phyloP scores from a whole-genome alignment of 225 moss, liverwort and hornwort species.

The Bryoerythrophyllum caledonicum region DNA sequence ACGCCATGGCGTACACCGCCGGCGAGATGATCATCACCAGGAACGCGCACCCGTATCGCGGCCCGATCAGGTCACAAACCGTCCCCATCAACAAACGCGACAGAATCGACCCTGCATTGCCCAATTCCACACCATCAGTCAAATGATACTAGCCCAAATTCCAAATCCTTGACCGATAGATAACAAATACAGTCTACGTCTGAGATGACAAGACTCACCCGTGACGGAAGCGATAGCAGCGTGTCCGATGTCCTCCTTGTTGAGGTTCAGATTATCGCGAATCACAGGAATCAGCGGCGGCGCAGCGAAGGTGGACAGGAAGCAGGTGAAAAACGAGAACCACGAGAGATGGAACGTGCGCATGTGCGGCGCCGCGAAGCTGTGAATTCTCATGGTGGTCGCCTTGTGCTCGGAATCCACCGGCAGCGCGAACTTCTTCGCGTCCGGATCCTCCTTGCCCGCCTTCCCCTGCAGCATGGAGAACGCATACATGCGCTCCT shows the following conservation, averaged over 20 bases:
- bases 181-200: too few relatives aligned
- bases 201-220: conserved; percentile 6
- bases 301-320: conserved; percentile 81
- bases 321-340: conserved; percentile 84
- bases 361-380: conserved; percentile 68
- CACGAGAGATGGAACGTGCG: conserved; percentile 70
- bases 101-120: conserved; percentile 53
- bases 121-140: background rate
- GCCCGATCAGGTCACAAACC: conserved; percentile 72
- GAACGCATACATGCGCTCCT: conserved; percentile 51
- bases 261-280: conserved; percentile 66
- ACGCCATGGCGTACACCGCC: conserved; percentile 68
- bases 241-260: conserved; percentile 61
- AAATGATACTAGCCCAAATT: background rate
- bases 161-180: too few relatives aligned
- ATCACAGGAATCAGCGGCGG: conserved; percentile 86
- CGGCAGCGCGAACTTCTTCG: conserved; percentile 46
- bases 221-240: conserved; percentile 60
- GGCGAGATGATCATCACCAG: conserved; percentile 73
- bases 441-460: conserved; percentile 3
- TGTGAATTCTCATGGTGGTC: conserved; percentile 47
- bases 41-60: conserved; percentile 72
- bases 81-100: conserved; percentile 79
- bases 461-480: conserved; percentile 9
- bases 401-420: conserved; percentile 94